Evolutionary conservation across 1,139 yeast species (phyloP).

Genomic region (Taphrina communis): DNA sequence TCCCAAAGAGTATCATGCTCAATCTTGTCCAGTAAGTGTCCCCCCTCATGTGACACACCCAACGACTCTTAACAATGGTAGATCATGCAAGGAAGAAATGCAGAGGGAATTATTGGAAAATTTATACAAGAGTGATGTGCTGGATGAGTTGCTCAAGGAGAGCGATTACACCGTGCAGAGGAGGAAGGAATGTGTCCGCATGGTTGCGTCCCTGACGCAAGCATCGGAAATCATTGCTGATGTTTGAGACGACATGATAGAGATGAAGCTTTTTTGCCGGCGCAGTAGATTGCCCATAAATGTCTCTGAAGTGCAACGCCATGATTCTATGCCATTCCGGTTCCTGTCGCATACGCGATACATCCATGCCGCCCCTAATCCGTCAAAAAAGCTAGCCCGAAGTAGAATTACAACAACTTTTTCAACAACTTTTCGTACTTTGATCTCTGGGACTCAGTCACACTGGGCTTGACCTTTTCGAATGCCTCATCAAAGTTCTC

Average conservation of each 20-base stretch:
- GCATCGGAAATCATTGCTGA: conserved; percentile 81
- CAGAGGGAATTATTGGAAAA: conserved; percentile 89
- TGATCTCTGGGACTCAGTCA: conserved; percentile 79
- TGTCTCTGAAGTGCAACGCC: not conserved
- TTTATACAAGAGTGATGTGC: conserved; percentile 76
- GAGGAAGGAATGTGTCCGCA: conserved; percentile 90
- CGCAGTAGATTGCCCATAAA: conserved; percentile 1
- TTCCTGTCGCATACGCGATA: too few species aligned
- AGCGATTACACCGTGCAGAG: conserved; percentile 91
- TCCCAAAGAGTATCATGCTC: conserved; percentile 94
- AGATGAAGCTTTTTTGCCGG: not conserved
- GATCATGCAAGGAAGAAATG: conserved; percentile 74
- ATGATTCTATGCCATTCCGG: not conserved
- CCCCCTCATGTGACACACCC: conserved; percentile 10
- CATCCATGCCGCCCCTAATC: too few species aligned
- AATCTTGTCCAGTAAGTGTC: conserved; percentile 63
- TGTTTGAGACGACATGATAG: conserved; percentile 31
- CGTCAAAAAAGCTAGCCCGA: not conserved
- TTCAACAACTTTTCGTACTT: conserved; percentile 63
- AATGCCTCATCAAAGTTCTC: conserved; percentile 77
- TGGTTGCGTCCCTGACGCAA: conserved; percentile 87
- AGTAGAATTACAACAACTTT: conserved; percentile 22
- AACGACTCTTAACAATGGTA: conserved; percentile 1
- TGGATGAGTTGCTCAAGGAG: conserved; percentile 82
- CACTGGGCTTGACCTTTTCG: conserved; percentile 82